Evolutionary conservation across 495 filamentous ascomycete genomes (phyloP).

Genomic region (Sphaerosporella brunnea): DNA sequence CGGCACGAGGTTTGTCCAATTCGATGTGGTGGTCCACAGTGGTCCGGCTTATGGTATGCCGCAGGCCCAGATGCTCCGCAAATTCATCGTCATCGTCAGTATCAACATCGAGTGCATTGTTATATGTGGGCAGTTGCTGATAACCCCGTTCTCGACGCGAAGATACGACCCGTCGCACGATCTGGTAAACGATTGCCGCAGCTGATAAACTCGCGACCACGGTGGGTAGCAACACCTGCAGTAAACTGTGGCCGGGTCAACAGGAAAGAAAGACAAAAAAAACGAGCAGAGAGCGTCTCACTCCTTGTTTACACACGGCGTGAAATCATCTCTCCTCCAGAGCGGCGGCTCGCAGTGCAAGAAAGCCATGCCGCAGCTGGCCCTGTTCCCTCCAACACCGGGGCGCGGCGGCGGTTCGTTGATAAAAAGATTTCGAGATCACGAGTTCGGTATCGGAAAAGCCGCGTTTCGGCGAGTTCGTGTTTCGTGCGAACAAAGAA

Average conservation of each 20-base stretch:
- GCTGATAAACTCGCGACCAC: conserved; percentile 51
- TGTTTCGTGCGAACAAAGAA: no score
- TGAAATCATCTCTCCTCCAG: conserved; percentile 81
- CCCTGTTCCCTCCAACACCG: conserved; percentile 28
- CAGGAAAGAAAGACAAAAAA: not conserved
- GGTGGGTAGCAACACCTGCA: conserved; percentile 70
- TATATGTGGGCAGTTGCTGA: conserved; percentile 35
- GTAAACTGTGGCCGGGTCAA: conserved; percentile 40
- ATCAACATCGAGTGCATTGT: conserved; percentile 26
- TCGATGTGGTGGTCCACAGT: conserved; percentile 50
- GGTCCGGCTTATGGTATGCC: conserved; percentile 42
- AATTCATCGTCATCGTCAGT: conserved; percentile 43
- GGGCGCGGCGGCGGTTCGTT: no score
- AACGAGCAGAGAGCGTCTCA: conserved; percentile 31
- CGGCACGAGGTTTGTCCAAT: conserved; percentile 56
- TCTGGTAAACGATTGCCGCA: conserved; percentile 41
- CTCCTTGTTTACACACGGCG: conserved; percentile 75
- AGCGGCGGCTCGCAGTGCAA: conserved; percentile 60
- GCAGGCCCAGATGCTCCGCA: conserved; percentile 45
- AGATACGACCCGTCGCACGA: conserved; percentile 31
- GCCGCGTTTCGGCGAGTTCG: no score
- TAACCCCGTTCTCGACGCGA: conserved; percentile 29
- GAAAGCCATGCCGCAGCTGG: conserved; percentile 32
- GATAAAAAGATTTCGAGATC: no score
- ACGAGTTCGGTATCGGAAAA: no score